Base-by-base conservation (phyloP, 2,329 filamentous ascomycete species). In the Fusarium sp. region DNA sequence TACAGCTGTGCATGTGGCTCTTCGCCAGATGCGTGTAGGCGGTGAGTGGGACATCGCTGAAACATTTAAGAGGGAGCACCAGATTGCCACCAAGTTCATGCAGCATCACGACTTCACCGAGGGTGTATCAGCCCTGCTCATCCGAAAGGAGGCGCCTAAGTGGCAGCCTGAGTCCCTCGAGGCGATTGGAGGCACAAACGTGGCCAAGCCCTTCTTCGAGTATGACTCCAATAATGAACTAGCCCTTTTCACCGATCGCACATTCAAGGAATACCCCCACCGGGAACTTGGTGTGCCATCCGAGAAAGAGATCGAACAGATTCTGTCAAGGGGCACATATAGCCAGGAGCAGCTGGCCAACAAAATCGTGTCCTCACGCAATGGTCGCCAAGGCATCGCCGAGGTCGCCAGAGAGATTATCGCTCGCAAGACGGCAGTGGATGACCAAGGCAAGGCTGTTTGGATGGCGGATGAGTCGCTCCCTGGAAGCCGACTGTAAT, bases 51-150 rank as follows among this genome's bases (percentile, higher is more conserved):
- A 88, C 73, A 98, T 99, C 78, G 85, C 89, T 22, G 89, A 98
- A 83, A 91, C 96, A 2, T 99, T 98, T 87, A 87, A 91, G 80
- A 91, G 91, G 72, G 96, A 99, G 85, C 90, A 96, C 83, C 88
- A 92, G 79, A 94, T 99, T 68, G 95, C 96, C 5, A 86, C 88
- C 66, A 90, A 91, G 73, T 98, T 99, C 86, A 98, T 99, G 96
- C 87, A 88, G 64, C 92, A 96, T 81, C 93, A 90, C 9, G 96
- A 99, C 83, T 99, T 99, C 80, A 91, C 91, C 48, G 94, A 97
- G 84, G 96, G 96, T 61, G 96, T 99, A n/a, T 90, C 90, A 58
- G 92, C 94, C 30, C 89, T 92, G 55, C 88, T 99, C 45, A 89
- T 96, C 77, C 88, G 90, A 79, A 94, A 94, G 84, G 76, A 84